Base-by-base conservation (phyloP, 78 protist genomes). In the Emiliania huxleyi region DNA sequence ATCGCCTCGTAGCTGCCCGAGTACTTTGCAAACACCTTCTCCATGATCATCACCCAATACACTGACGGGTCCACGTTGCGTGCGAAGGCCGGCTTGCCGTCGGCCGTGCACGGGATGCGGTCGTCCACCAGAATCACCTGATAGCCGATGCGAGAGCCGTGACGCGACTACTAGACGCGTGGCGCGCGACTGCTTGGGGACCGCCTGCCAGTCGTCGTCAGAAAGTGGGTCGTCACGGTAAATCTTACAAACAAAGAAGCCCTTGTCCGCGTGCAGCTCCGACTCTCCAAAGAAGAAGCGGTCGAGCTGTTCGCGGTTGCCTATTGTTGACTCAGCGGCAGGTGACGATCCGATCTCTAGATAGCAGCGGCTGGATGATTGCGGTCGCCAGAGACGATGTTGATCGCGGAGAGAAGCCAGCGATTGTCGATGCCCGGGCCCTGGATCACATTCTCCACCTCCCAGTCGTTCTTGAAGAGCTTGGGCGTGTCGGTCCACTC, bases 161-260 rank as follows among this genome's bases (percentile, higher is more conserved):
- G n/a, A n/a, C n/a, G n/a, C n/a, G n/a, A n/a, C n/a, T n/a, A n/a
- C n/a, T n/a, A n/a, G n/a, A n/a, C n/a, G n/a, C n/a, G n/a, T n/a
- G n/a, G n/a, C n/a, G n/a, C n/a, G n/a, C n/a, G n/a, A n/a, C n/a
- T n/a, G n/a, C n/a, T n/a, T n/a, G n/a, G n/a, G n/a, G n/a, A n/a
- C n/a, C n/a, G n/a, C n/a, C n/a, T 26, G 48, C 89, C 89, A 81
- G 42, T 81, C 89, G 38, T 81, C 89, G 55, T 81, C 89, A 22
- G 89, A 44, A 15, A 44, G 18, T 35, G 89, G 89, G 89, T 81
- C 89, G 55, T 81, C 89, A 0, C 35, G 12, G 55, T 81, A 81
- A 38, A 81, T 3, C 21, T 44, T 44, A 38, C 89, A 81, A 2
- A 44, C 89, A 56, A 29, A 81, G 38, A 81, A 81, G 55, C 89